A percentile compares a stretch with the other conserved stretches of the same genome.
Evolutionary conservation across 352 stramenopile species (phyloP).

Genomic region (Globisporangium recalcitrans): DNA sequence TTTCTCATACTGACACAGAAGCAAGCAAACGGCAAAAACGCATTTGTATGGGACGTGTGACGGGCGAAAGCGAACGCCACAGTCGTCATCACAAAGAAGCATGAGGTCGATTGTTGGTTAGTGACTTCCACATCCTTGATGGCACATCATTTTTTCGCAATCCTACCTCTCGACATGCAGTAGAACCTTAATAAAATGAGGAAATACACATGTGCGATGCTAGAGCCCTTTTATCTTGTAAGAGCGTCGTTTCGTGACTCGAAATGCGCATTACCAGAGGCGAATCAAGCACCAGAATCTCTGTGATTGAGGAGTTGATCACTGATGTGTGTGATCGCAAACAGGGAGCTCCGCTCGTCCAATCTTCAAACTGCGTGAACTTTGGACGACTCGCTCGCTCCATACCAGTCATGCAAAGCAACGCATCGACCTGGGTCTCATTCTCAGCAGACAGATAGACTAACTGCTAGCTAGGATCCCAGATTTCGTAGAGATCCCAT

Average conservation of each 20-base stretch:
- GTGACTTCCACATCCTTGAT: background rate
- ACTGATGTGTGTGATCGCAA: conserved; percentile 5
- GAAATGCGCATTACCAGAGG: background rate
- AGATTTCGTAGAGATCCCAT: no score
- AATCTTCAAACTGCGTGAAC: background rate
- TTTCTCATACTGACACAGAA: no score
- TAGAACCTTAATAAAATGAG: background rate
- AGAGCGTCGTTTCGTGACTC: background rate
- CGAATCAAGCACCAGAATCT: conserved; percentile 6
- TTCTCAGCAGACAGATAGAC: no score
- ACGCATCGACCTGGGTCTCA: no score
- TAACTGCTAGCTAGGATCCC: no score
- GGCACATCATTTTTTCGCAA: background rate
- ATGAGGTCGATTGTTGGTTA: no score
- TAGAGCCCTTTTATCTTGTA: background rate
- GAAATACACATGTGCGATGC: background rate
- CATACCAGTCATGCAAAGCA: no score
- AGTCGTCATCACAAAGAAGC: background rate
- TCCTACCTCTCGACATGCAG: background rate
- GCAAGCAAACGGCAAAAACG: no score
- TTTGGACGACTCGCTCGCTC: no score
- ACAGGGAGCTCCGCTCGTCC: background rate
- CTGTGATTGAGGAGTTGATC: background rate
- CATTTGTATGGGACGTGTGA: no score
- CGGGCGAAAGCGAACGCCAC: background rate